A percentile compares a stretch with the other conserved stretches of the same genome.
Evolutionary conservation across 805 yeast genomes (phyloP).

Genomic region (Yarrowia divulgata): DNA sequence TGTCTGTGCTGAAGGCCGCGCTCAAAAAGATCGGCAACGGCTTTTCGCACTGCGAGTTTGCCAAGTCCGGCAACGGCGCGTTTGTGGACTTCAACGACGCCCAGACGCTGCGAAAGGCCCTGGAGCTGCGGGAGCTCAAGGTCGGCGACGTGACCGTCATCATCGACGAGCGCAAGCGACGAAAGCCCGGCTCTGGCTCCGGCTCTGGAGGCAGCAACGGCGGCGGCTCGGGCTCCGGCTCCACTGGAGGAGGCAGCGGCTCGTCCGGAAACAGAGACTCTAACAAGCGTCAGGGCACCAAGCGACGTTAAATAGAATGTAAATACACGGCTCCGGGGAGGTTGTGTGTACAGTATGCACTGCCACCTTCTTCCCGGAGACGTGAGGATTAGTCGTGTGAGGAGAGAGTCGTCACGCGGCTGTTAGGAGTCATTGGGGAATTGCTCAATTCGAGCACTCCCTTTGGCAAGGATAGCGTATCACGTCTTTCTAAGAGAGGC

Average conservation of each 20-base stretch:
- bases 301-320: conserved; percentile 36
- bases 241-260: conserved; percentile 4
- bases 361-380: neutral
- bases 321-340: neutral
- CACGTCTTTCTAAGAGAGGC: neutral
- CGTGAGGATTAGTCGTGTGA: conserved; percentile 14
- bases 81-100: conserved; percentile 52
- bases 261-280: conserved; percentile 35
- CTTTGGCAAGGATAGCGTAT: neutral
- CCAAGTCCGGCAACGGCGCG: conserved; percentile 49
- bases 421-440: neutral
- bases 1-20: conserved; percentile 46
- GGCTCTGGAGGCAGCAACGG: neutral
- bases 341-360: too few relatives aligned
- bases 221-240: neutral
- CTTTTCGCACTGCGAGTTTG: conserved; percentile 50
- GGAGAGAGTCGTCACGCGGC: conserved; percentile 6
- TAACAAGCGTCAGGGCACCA: conserved; percentile 38
- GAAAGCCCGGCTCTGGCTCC: conserved; percentile 39
- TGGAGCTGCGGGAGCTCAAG: conserved; percentile 47
- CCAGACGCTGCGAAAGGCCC: conserved; percentile 47
- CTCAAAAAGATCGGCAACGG: conserved; percentile 48
- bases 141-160: conserved; percentile 48
- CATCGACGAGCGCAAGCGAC: conserved; percentile 50
- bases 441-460: neutral